These are phyloP conservation scores for Aphanomyces invadans DNA, from an alignment of 352 stramenopile species.

Conservation along the genomic window DNA sequence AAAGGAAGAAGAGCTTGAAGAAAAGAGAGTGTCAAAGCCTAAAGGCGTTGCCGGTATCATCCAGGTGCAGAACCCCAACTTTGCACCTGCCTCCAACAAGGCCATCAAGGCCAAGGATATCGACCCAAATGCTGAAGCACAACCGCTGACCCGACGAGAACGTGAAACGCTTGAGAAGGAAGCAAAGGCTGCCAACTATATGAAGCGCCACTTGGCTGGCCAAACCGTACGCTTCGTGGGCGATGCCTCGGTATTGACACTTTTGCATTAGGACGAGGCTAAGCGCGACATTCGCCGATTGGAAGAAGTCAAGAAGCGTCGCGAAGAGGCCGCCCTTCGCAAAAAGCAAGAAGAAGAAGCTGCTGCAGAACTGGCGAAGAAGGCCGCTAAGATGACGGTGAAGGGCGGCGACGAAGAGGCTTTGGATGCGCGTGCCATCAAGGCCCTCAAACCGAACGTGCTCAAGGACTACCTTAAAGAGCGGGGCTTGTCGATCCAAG, in stretches of 20 bases:
- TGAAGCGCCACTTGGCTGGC: slow-evolving; percentile 79
- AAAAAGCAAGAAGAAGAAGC: slow-evolving; percentile 75
- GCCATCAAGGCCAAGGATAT: slow-evolving; percentile 85
- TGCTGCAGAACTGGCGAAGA: slow-evolving; percentile 51
- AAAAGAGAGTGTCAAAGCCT: slow-evolving; percentile 41
- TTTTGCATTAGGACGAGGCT: slow-evolving; percentile 70
- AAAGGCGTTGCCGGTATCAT: slow-evolving; percentile 56
- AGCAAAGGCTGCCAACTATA: slow-evolving; percentile 51
- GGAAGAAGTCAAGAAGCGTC: slow-evolving; percentile 65
- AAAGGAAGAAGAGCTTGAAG: slow-evolving; percentile 28
- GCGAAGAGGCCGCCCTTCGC: slow-evolving; percentile 70
- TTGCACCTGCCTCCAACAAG: slow-evolving; percentile 63
- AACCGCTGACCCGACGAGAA: slow-evolving; percentile 75
- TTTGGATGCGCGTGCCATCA: slow-evolving; percentile 75
- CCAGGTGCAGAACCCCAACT: slow-evolving; percentile 81
- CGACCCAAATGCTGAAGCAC: slow-evolving; percentile 38
- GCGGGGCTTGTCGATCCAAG: slow-evolving; percentile 70
- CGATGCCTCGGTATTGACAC: too few species aligned
- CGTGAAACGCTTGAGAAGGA: slow-evolving; percentile 85
- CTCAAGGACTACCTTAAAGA: slow-evolving; percentile 87
- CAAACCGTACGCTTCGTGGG: slow-evolving; percentile 62
- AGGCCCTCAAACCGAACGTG: slow-evolving; percentile 76
- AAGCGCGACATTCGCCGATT: slow-evolving; percentile 81
- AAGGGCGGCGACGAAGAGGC: slow-evolving; percentile 43
- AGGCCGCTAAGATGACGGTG: slow-evolving; percentile 54